Base-by-base conservation (phyloP, 2,329 filamentous ascomycete genomes). In the Colletotrichum echinochloae region DNA sequence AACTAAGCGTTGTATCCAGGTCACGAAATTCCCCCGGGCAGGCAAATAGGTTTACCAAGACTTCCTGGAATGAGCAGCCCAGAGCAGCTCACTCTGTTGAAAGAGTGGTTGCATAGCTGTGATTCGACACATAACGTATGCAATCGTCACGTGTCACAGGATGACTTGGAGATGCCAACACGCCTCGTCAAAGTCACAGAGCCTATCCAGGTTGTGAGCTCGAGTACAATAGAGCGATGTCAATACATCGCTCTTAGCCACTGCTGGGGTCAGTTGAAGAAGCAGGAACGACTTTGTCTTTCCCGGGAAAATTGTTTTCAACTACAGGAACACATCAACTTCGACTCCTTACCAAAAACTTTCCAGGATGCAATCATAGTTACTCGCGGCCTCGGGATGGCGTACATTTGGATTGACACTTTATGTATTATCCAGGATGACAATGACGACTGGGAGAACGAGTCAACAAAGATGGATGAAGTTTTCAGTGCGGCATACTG, bases 391-490 rank as follows among this genome's bases (percentile, higher is more conserved):
- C 68, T 75, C 28, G 71, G 71, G 1, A 62, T 74, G 26, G 63
- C 60, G 7, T 75, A 75, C 28, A 37, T 75, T 5, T 75, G 74
- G 74, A 73, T 75, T 2, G 74, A 75, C 18, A 59, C 68, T 1
- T 23, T 75, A 2, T 75, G 74, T 23, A 75, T 75, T 20, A 66
- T 75, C 30, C 74, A 76, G 30, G 73, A 73, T 52, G 65, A 66
- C 5, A 63, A 60, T n/a, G 37, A 56, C 4, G 74, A 75, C 30
- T 75, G 72, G 73, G 64, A 66, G 5, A 28, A 23, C 1, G 71
- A 76, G 70, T 66, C 69, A 0, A 28, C 60, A 2, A 61, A 48
- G 35, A 74, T 74, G 73, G 70, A 62, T 16, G 20, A 35, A 4
- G 57, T 73, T 2, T 73, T 67, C 51, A 67, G 67, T 23, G 33